Evolutionary conservation across 192 early-diverging fungal species (phyloP).

Genomic region (Coemansia aciculifera): DNA sequence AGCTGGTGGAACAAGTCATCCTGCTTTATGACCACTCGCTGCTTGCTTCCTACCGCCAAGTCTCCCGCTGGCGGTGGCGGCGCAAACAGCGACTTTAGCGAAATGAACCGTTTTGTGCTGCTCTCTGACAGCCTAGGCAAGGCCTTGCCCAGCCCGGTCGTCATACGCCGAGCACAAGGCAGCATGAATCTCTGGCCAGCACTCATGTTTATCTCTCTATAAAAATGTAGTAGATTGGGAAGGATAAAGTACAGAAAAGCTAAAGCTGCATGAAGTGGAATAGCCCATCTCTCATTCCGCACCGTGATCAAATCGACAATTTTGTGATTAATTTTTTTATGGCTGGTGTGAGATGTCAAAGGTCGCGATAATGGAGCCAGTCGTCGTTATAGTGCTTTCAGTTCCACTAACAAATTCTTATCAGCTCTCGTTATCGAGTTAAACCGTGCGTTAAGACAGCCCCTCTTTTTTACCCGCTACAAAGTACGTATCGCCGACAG

Average conservation of each 20-base stretch:
- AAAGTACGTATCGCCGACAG: conserved; percentile 30
- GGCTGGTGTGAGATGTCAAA: not conserved
- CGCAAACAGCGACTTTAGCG: conserved; percentile 53
- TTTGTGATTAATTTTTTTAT: not conserved
- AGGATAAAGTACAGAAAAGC: not conserved
- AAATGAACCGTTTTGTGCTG: conserved; percentile 22
- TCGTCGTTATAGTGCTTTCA: not conserved
- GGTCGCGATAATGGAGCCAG: not conserved
- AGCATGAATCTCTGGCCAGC: not conserved
- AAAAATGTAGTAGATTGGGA: not conserved
- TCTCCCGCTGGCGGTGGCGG: conserved; percentile 30
- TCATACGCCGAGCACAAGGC: conserved; percentile 2
- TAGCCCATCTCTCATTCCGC: not conserved
- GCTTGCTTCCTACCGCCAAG: conserved; percentile 12
- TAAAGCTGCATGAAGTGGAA: not conserved
- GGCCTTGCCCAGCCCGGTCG: not conserved
- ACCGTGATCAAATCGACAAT: not conserved
- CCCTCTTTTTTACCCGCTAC: conserved; percentile 14
- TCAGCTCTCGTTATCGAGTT: conserved; percentile 27
- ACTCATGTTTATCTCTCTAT: conserved; percentile 2
- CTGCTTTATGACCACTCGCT: conserved; percentile 28
- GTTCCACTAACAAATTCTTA: conserved; percentile 5
- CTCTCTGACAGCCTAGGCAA: not conserved
- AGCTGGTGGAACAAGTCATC: conserved; percentile 71
- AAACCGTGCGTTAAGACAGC: conserved; percentile 54